Conservation (phyloP, 768 basidiomycete species). For the Mycena galopus region DNA sequence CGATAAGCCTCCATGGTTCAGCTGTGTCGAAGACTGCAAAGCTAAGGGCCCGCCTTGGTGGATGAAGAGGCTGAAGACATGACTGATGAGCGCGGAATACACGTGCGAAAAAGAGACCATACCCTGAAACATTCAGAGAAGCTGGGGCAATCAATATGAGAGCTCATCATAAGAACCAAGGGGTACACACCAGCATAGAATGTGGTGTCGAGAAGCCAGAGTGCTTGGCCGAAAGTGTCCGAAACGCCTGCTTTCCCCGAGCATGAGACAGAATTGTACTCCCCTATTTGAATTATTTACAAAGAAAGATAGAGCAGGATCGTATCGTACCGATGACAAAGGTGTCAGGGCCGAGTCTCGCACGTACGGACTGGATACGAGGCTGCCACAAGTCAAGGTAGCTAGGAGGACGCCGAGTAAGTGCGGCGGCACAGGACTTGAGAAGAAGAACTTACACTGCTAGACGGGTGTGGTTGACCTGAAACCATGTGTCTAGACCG, state of each 20-base stretch:
- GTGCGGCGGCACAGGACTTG: neutral
- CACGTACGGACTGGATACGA: constrained; percentile 60
- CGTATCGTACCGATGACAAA: constrained; percentile 59
- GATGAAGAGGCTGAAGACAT: constrained; percentile 56
- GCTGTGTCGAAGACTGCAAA: constrained; percentile 62
- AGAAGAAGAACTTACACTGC: constrained; percentile 51
- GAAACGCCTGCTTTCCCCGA: constrained; percentile 63
- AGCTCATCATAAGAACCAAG: neutral
- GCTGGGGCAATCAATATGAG: constrained; percentile 40
- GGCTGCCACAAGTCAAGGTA: constrained; percentile 71
- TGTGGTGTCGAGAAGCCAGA: constrained; percentile 65
- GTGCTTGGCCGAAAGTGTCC: constrained; percentile 68
- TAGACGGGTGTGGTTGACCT: constrained; percentile 68
- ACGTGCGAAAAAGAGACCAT: constrained; percentile 12
- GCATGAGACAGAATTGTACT: constrained; percentile 70
- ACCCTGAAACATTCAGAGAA: constrained; percentile 64
- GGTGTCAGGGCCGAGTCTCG: constrained; percentile 60
- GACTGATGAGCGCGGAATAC: neutral
- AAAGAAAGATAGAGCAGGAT: neutral
- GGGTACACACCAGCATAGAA: constrained; percentile 44
- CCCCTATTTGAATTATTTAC: constrained; percentile 48
- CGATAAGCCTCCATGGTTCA: constrained; percentile 60
- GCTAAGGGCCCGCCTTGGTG: constrained; percentile 69
- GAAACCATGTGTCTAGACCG: neutral
- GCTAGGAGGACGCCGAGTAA: constrained; percentile 42